These are phyloP conservation scores for Postia placenta DNA, from an alignment of 768 basidiomycete genomes.

Conservation along the genomic window DNA sequence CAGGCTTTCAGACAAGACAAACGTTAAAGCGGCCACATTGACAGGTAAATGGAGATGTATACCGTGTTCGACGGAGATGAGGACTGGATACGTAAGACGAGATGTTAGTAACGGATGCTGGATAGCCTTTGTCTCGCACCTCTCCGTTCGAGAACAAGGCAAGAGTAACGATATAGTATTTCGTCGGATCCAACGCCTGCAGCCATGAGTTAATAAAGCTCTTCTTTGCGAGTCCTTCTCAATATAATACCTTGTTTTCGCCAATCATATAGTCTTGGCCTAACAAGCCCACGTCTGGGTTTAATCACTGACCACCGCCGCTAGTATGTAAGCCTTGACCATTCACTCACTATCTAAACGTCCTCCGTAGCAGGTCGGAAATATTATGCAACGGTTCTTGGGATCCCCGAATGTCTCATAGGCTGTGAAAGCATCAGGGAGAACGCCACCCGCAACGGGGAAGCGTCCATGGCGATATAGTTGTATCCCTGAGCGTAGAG, in stretches of 20 bases:
- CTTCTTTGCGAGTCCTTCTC: too few species aligned
- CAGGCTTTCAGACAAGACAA: slow-evolving; percentile 12
- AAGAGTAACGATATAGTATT: slow-evolving; percentile 24
- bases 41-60: neutral
- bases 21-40: neutral
- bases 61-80: slow-evolving; percentile 26
- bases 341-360: slow-evolving; percentile 45
- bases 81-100: slow-evolving; percentile 12
- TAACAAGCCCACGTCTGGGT: slow-evolving; percentile 20
- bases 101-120: neutral
- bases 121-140: slow-evolving; percentile 10
- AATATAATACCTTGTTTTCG: slow-evolving; percentile 37
- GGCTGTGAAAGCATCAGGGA: slow-evolving; percentile 53
- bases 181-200: slow-evolving; percentile 19
- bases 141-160: slow-evolving; percentile 27
- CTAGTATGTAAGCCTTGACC: neutral
- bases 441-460: slow-evolving; percentile 41
- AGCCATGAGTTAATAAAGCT: neutral
- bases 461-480: slow-evolving; percentile 53
- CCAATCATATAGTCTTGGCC: slow-evolving; percentile 45
- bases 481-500: slow-evolving; percentile 13
- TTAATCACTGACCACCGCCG: neutral
- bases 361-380: slow-evolving; percentile 51
- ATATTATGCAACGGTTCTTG: slow-evolving; percentile 49
- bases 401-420: slow-evolving; percentile 49